Base-by-base conservation (phyloP, 2,329 filamentous ascomycete genomes). In the Esteya vermicola region DNA sequence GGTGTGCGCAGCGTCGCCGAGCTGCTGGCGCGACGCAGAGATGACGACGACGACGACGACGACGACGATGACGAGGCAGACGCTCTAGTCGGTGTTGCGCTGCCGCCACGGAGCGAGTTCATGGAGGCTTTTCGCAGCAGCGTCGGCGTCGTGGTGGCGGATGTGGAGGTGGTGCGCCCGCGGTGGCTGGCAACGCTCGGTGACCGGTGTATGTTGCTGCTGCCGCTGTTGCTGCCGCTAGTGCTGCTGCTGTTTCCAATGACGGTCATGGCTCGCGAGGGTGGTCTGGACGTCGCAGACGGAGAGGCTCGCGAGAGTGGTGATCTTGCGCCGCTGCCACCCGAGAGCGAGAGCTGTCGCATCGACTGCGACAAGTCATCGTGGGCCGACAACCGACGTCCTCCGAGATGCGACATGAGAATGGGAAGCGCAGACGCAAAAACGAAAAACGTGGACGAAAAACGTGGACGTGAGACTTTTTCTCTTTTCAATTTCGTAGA, bases 41-140 rank as follows among this genome's bases (percentile, higher is more conserved):
- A 57, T 55, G 33, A 49, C 48, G 20, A 55, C 19, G 12, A 33
- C 52, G 30, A 58, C 47, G 16, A 16, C 19, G 14, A 9, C 18
- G 31, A 18, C 23, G 31, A n/a, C 38, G 38, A 18, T 14, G 31
- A 34, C 18, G 38, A 27, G 13, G 38, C 8, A 25, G 36, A 42
- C 32, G 16, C 16, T 34, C 38, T 37, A 45, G 40, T 18, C 13
- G 36, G 33, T 5, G 18, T 39, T 22, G 22, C 28, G 22, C 25
- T 54, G 38, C 62, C 64, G 47, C 57, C 67, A 20, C 63, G 67
- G 30, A 77, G 55, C 25, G 72, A 76, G 52, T 67, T 75, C 47
- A 65, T 65, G 3, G 72, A 77, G 2, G 71, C 63, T 49, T 75
- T 76, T 22, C 69, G 64, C 30, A 71, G 54, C 6, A 77, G 57